Conservation (phyloP, 1,284 basidiomycete species). For the Ustilago sp. region DNA sequence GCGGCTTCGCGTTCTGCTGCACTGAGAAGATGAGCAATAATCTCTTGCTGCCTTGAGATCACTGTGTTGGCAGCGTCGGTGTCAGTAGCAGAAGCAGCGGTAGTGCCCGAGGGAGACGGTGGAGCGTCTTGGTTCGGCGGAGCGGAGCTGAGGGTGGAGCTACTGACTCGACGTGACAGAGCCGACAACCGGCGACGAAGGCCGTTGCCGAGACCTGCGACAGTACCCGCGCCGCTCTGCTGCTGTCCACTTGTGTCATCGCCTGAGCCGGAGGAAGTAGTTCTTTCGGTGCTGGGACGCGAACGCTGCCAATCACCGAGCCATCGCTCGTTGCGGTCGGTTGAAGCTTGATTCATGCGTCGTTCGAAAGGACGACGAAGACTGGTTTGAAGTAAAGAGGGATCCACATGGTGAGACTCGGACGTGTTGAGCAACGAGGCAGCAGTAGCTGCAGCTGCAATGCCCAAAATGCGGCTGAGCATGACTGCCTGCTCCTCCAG, state of each 20-base stretch:
- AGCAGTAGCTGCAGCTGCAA: slow-evolving; percentile 66
- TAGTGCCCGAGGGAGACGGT: neutral
- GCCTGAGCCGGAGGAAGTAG: neutral
- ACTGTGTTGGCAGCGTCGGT: neutral
- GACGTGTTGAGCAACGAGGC: slow-evolving; percentile 60
- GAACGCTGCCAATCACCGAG: slow-evolving; percentile 38
- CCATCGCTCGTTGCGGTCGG: slow-evolving; percentile 27
- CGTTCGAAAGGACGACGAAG: slow-evolving; percentile 43
- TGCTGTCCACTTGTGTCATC: neutral
- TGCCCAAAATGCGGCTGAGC: slow-evolving; percentile 63
- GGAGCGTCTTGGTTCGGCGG: neutral
- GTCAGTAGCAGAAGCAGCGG: neutral
- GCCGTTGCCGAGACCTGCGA: slow-evolving; percentile 28
- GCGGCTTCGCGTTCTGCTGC: slow-evolving; percentile 40
- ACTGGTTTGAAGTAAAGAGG: slow-evolving; percentile 49
- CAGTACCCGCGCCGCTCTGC: slow-evolving; percentile 2
- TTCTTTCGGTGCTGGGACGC: neutral
- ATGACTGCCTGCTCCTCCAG: slow-evolving; percentile 67
- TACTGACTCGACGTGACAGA: slow-evolving; percentile 32
- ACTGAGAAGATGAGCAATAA: slow-evolving; percentile 33
- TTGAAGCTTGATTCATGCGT: slow-evolving; percentile 25
- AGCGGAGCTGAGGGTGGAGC: neutral
- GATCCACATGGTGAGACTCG: slow-evolving; percentile 43
- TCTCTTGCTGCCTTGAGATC: slow-evolving; percentile 33
- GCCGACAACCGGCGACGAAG: slow-evolving; percentile 38